Percentiles rank a stretch among this genome's conserved stretches.
Conservation (phyloP, 805 yeast species). For the Hanseniaspora singularis region DNA sequence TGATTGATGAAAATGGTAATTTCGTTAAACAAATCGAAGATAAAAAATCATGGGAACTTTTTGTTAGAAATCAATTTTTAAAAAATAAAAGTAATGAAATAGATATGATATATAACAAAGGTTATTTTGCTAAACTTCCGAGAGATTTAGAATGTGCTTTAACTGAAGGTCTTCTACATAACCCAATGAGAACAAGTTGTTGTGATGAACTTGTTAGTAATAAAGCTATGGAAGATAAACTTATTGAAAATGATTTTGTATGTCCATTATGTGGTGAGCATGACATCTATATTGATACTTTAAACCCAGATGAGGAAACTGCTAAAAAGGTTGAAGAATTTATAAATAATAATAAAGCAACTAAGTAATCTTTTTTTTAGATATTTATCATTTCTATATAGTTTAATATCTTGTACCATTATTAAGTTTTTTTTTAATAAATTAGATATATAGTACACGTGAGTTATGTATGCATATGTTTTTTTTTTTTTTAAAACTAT, state of each 20-base stretch:
- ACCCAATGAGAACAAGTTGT: constrained; percentile 70
- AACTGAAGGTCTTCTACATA: constrained; percentile 46
- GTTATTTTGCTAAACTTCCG: constrained; percentile 36
- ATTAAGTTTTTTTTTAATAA: no score
- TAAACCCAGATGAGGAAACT: constrained; percentile 50
- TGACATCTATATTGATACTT: constrained; percentile 65
- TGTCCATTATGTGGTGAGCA: constrained; percentile 77
- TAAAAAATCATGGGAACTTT: constrained; percentile 76
- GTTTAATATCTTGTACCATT: no score
- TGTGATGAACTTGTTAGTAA: constrained; percentile 50
- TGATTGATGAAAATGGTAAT: constrained; percentile 90
- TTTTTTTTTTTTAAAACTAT: no score
- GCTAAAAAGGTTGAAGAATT: constrained; percentile 43
- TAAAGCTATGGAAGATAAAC: constrained; percentile 47
- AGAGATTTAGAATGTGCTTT: constrained; percentile 60
- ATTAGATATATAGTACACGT: no score
- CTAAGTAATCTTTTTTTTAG: not conserved
- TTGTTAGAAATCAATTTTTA: constrained; percentile 49
- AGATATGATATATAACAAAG: constrained; percentile 37
- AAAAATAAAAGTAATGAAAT: constrained; percentile 28
- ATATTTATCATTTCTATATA: no score
- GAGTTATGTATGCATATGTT: no score
- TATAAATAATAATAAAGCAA: constrained; percentile 19
- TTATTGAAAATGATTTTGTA: constrained; percentile 72
- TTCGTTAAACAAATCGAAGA: constrained; percentile 96